phyloP scores from a whole-genome alignment of 1,284 basidiomycete genomes.

The Sphagnurus paluster region DNA sequence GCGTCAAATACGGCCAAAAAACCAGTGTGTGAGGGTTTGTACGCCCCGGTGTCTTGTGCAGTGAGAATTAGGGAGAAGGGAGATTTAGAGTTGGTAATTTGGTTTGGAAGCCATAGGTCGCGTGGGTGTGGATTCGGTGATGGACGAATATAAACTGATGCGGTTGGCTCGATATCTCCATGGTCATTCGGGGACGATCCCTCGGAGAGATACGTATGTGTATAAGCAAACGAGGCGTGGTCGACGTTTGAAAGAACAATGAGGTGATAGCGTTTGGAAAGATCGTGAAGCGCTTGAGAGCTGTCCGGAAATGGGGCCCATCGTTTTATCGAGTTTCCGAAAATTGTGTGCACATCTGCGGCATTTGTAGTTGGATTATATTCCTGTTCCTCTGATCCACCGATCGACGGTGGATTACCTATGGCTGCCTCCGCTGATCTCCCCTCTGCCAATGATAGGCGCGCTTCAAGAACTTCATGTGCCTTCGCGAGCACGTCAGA shows the following conservation, averaged over 20 bases:
- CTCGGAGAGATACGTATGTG: constrained; percentile 56
- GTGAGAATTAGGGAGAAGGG: constrained; percentile 66
- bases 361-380: constrained; percentile 20
- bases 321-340: constrained; percentile 56
- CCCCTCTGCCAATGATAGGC: constrained; percentile 28
- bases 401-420: no score
- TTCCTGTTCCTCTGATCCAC: neutral
- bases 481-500: constrained; percentile 55
- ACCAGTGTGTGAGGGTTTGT: constrained; percentile 66
- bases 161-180: constrained; percentile 14
- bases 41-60: constrained; percentile 65
- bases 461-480: constrained; percentile 46
- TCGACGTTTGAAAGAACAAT: constrained; percentile 77
- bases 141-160: constrained; percentile 30
- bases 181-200: constrained; percentile 23
- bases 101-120: constrained; percentile 41
- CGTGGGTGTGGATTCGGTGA: constrained; percentile 29
- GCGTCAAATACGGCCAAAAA: constrained; percentile 51
- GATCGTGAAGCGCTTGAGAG: constrained; percentile 51
- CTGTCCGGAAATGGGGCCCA: constrained; percentile 74
- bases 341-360: constrained; percentile 33
- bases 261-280: constrained; percentile 65
- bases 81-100: constrained; percentile 40
- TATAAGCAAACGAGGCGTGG: constrained; percentile 57
- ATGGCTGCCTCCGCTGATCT: constrained; percentile 16